These are phyloP conservation scores for Cyberlindnera misumaiensis DNA, from an alignment of 805 yeast species.

Conservation along the genomic window DNA sequence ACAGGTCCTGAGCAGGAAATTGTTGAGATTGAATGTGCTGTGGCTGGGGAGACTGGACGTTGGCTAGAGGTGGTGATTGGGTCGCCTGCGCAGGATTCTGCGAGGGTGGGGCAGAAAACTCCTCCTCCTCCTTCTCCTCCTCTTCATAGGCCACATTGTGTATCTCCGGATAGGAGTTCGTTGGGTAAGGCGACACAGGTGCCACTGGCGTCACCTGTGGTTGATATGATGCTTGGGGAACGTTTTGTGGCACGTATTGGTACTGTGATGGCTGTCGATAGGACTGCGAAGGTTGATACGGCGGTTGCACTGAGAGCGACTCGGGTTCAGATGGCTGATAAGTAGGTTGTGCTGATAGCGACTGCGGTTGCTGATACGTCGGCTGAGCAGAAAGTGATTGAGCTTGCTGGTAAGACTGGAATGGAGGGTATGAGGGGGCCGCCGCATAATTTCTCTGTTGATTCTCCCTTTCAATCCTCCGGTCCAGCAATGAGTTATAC, in stretches of 20 bases:
- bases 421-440: constrained; percentile 6
- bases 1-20: too few species aligned
- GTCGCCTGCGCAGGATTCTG: constrained; percentile 1
- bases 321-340: constrained; percentile 4
- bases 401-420: constrained; percentile 5
- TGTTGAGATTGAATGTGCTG: constrained; percentile 6
- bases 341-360: background rate
- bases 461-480: constrained; percentile 35
- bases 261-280: background rate
- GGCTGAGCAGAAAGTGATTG: constrained; percentile 3
- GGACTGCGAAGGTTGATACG: constrained; percentile 5
- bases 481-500: constrained; percentile 72
- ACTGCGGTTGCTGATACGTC: constrained; percentile 3
- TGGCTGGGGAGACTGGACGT: constrained; percentile 1
- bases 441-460: constrained; percentile 16
- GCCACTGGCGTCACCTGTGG: constrained; percentile 1
- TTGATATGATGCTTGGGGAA: constrained; percentile 3
- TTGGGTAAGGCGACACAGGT: constrained; percentile 5
- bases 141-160: background rate
- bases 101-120: constrained; percentile 16
- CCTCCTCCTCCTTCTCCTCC: constrained; percentile 16
- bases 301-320: background rate
- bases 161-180: background rate
- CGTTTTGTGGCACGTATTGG: too few species aligned
- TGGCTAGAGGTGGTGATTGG: background rate